Base-by-base conservation (phyloP, 148 eudicot species). In the Arbutus unedo region DNA sequence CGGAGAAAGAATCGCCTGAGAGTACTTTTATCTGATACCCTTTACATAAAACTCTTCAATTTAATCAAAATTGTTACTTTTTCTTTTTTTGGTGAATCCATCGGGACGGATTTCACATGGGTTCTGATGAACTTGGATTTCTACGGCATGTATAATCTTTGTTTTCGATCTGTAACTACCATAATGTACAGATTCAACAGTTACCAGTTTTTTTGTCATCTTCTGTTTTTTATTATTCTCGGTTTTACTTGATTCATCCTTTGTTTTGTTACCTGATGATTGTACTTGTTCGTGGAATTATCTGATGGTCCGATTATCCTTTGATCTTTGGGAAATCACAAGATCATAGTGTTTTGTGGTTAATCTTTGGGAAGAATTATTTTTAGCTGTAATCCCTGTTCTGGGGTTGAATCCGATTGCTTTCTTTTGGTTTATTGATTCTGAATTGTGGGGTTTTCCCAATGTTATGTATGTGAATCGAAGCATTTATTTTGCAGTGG, bases 141-240 rank as follows among this genome's bases (percentile, higher is more conserved):
- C 81, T 64, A 73, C 84, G 48, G 82, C 85, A 85, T 89, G 88
- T 87, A 89, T 3, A 87, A 68, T 6, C 60, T 81, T 79, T 71
- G 81, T 86, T 79, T 45, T 84, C 44, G 89, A 91, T 91, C 90
- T 85, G 60, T 85, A 74, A 75, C 85, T 66, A 88, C 90, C 79
- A 87, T 79, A 84, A 87, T 91, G 93, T 82, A 60, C 60, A 79
- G 88, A 81, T 81, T 83, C 11, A 19, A 54, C 55, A 80, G 71
- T 85, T 31, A 55, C 74, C 75, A 80, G 15, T 79, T 53, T 81
- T 74, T 82, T 77, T 64, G 3, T 53, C 67, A 11, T 85, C 80
- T 79, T 83, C 55, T 85, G 48, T 77, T 83, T 77, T 56, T 77
- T 56, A 48, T 47, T 41, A 53, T 73, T 84, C 43, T 81, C 48